Conservation (phyloP, 1,284 basidiomycete genomes). For the Naganishia sp. region DNA sequence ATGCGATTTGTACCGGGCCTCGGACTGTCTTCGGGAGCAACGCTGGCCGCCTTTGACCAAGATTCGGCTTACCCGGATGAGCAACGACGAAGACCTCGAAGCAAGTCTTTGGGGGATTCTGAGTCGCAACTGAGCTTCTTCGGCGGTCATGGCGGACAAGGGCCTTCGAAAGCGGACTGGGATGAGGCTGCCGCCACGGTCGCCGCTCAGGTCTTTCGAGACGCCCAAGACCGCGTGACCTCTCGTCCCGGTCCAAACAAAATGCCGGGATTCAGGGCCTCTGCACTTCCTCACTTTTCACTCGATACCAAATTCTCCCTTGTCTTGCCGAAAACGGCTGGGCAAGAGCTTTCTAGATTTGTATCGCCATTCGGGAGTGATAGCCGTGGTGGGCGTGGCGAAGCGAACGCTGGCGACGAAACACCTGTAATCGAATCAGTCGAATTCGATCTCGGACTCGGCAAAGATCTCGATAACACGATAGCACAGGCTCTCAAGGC, state of each 20-base stretch:
- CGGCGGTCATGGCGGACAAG: constrained; percentile 29
- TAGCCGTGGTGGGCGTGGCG: neutral
- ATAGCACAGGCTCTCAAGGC: constrained; percentile 49
- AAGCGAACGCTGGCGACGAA: constrained; percentile 9
- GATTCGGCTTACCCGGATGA: constrained; percentile 31
- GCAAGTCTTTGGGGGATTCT: constrained; percentile 7
- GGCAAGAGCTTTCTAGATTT: constrained; percentile 15
- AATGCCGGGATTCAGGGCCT: constrained; percentile 26
- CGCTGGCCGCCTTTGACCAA: constrained; percentile 30
- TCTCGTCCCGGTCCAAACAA: constrained; percentile 9
- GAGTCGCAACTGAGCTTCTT: constrained; percentile 16
- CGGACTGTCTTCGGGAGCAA: constrained; percentile 27
- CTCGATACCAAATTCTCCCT: constrained; percentile 52
- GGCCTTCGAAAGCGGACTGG: constrained; percentile 29
- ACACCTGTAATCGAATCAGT: constrained; percentile 26
- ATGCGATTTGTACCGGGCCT: constrained; percentile 40
- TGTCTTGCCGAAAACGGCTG: constrained; percentile 1
- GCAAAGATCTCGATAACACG: constrained; percentile 47
- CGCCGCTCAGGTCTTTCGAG: constrained; percentile 12
- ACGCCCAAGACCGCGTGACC: neutral
- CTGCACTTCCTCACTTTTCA: constrained; percentile 49
- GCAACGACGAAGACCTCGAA: constrained; percentile 15
- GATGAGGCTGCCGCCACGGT: constrained; percentile 32
- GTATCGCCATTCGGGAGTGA: constrained; percentile 9
- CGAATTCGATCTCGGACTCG: constrained; percentile 48